These are phyloP conservation scores for Exserohilum turcica DNA, from an alignment of 2,329 filamentous ascomycete species.

Conservation along the genomic window DNA sequence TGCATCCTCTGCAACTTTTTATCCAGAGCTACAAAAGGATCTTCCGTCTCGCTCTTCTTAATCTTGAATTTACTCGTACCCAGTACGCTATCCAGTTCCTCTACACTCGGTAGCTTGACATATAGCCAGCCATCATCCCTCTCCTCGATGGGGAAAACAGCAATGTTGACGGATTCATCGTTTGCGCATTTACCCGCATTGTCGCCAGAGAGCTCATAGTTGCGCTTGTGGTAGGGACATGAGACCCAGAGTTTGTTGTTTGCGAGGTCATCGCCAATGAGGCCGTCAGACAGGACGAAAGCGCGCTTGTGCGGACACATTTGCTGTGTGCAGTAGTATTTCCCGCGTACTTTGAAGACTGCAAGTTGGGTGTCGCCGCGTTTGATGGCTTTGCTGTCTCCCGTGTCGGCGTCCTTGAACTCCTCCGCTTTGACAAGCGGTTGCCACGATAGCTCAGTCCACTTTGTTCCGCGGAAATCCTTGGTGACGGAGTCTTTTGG, in stretches of 20 bases:
- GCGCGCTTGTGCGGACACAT: constrained; percentile 94
- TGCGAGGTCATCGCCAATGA: constrained; percentile 71
- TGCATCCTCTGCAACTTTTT: constrained; percentile 56
- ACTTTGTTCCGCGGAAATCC: constrained; percentile 72
- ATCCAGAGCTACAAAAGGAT: constrained; percentile 63
- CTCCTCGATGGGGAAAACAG: constrained; percentile 78
- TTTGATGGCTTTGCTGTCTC: constrained; percentile 78
- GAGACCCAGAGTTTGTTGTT: constrained; percentile 77
- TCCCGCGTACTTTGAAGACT: constrained; percentile 79
- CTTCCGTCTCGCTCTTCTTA: constrained; percentile 67
- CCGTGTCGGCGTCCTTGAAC: constrained; percentile 72
- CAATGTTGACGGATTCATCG: constrained; percentile 76
- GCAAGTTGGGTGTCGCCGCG: constrained; percentile 88
- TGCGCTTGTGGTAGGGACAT: constrained; percentile 88
- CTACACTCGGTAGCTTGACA: constrained; percentile 76
- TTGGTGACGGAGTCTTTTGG: constrained; percentile 68
- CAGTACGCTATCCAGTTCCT: constrained; percentile 78
- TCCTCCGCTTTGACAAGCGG: constrained; percentile 73
- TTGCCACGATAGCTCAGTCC: constrained; percentile 77
- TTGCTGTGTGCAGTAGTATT: constrained; percentile 85
- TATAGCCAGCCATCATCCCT: constrained; percentile 78
- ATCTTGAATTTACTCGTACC: constrained; percentile 82
- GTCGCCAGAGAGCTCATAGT: constrained; percentile 74
- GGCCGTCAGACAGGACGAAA: constrained; percentile 84
- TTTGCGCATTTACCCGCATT: constrained; percentile 73